Base-by-base conservation (phyloP, 768 basidiomycete species). In the Leucocoprinus leucothites region DNA sequence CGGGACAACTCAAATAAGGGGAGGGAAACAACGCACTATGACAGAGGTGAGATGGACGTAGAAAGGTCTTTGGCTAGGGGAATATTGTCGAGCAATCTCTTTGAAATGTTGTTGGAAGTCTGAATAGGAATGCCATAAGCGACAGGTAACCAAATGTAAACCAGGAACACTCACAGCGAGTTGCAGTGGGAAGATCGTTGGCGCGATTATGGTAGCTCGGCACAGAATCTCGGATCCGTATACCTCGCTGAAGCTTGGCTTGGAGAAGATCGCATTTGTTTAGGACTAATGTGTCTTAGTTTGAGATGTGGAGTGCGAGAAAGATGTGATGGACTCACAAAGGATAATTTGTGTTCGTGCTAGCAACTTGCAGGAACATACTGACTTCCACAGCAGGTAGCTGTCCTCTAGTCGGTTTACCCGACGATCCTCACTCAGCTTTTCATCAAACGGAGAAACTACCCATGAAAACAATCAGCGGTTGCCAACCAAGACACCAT, bases 21-120 rank as follows among this genome's bases (percentile, higher is more conserved):
- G 16, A 44, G 28, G 49, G 36, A 48, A 59, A 35, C 14, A 21
- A 77, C 87, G 69, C 64, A 91, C 89, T 58, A 91, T 81, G 48
- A 90, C 87, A 48, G 87, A 87, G 34, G 89, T 91, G 36, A 87
- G 74, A 72, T 90, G 85, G 50, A 85, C 76, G 60, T 82, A 86
- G 67, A 89, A 89, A 0, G 82, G 79, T 3, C 89, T 79, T 40
- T 80, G 78, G 22, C 80, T 74, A 11, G 86, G 85, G 1, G 89
- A 89, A 59, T 77, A 70, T 42, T 77, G 74, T 58, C 78, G 82
- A 44, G 78, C 76, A 35, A 89, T 86, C 51, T 91, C 89, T 64
- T 82, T 87, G 69, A 92, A 91, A 64, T 90, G 87, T 56, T 85
- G 82, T 60, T 86, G 84, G 69, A 92, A 89, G 67, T 91, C 89